Base-by-base conservation (phyloP, 352 stramenopile genomes). In the Globisporangium sylvaticum region DNA sequence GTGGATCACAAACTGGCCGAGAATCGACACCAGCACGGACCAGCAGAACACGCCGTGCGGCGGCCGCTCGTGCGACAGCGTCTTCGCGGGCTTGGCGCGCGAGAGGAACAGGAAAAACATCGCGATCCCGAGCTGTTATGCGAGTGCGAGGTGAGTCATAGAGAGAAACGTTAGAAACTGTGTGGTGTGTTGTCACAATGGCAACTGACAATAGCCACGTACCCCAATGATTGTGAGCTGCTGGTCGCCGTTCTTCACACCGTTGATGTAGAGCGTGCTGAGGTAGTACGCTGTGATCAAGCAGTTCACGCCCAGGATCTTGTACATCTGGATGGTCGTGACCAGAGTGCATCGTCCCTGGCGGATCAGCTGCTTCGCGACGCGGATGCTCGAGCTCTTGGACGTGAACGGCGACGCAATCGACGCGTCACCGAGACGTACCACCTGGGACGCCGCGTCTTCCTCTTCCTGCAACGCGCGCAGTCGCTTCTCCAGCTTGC, bases 401-500 rank as follows among this genome's bases (percentile, higher is more conserved):
- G 91, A 96, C 6, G 97, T 99, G 77, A 99, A 99, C 0, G 97
- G 97, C 37, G 96, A 98, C 20, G 97, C 97, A 52, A 99, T 97
- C 1, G 92, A 98, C 2, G 97, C 97, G 79, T 99, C 96, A 3
- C 97, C 96, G 53, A 98, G 80, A 64, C 96, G 94, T 0, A 99
- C 93, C 65, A 97, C 86, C 2, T 89, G 66, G 3, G 78, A 31
- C 83, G 64, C 55, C 14, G 25, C 64, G n/a, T 56, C 56, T 25
- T 80, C 72, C 31, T 78, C 71, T 42, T 80, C 73, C 9, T 79
- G 64, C 32, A 73, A 60, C 1, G 58, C 31, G 3, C 58, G 69
- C 9, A 77, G 58, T 0, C 56, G 59, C 9, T 69, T 37, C 5
- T 78, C 68, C 1, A 77, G 66, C 9, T 44, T 48, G 27, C 27